Evolutionary conservation across 2,329 filamentous ascomycete genomes (phyloP).

Genomic region (Microcyclospora tardicrescens): DNA sequence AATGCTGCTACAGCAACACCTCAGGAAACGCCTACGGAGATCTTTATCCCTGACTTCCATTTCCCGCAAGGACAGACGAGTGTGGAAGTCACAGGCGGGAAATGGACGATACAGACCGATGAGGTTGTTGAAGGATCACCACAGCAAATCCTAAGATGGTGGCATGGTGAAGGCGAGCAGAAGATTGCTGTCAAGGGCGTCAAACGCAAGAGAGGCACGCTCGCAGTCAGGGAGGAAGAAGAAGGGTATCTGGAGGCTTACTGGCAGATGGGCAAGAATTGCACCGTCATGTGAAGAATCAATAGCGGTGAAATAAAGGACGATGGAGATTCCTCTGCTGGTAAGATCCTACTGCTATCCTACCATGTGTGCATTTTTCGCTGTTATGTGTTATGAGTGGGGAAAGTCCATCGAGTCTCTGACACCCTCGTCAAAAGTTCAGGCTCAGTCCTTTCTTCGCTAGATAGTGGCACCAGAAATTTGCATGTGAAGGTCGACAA

Average conservation of each 20-base stretch:
- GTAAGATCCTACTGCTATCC: no score
- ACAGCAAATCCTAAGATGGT: constrained; percentile 75
- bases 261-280: constrained; percentile 29
- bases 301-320: no score
- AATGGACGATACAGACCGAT: constrained; percentile 72
- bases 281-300: constrained; percentile 28
- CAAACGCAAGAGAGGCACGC: constrained; percentile 41
- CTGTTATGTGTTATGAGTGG: no score
- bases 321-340: no score
- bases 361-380: no score
- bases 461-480: no score
- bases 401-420: no score
- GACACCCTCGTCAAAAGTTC: no score
- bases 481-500: no score
- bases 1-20: constrained; percentile 45
- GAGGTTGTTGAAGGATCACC: constrained; percentile 48
- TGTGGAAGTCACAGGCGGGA: constrained; percentile 69
- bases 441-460: no score
- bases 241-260: constrained; percentile 62
- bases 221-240: constrained; percentile 47
- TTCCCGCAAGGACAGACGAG: constrained; percentile 63
- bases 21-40: constrained; percentile 58
- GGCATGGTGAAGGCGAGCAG: constrained; percentile 81
- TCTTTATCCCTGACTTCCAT: constrained; percentile 85
- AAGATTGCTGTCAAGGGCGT: constrained; percentile 62